phyloP scores from a whole-genome alignment of 768 basidiomycete species.

The Lanmaoa rubissima region DNA sequence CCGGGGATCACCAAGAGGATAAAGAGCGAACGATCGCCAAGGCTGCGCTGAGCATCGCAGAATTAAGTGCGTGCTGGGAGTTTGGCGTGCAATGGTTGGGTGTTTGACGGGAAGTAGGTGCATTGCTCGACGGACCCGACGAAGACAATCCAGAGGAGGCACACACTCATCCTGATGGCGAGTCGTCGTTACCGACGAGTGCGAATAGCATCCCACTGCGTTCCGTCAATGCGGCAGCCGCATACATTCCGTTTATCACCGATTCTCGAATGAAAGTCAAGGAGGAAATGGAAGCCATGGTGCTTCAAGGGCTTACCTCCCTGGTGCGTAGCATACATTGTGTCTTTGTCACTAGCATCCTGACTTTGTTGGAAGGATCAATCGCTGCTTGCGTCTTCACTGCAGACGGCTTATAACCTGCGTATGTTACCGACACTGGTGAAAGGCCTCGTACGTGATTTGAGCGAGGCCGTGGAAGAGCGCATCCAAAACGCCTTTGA shows the following conservation, averaged over 20 bases:
- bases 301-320: slow-evolving; percentile 71
- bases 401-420: slow-evolving; percentile 96
- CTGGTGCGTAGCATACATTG: slow-evolving; percentile 49
- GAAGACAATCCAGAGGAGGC: slow-evolving; percentile 1
- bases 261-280: slow-evolving; percentile 68
- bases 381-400: slow-evolving; percentile 83
- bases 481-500: slow-evolving; percentile 86
- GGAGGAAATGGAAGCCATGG: slow-evolving; percentile 89
- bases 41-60: slow-evolving; percentile 92
- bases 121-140: slow-evolving; percentile 47
- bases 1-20: slow-evolving; percentile 60
- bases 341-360: neutral
- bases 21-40: slow-evolving; percentile 87
- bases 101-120: slow-evolving; percentile 36
- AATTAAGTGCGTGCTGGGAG: slow-evolving; percentile 63
- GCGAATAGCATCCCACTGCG: slow-evolving; percentile 53
- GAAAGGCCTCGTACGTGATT: slow-evolving; percentile 69
- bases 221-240: slow-evolving; percentile 69
- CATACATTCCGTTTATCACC: slow-evolving; percentile 70
- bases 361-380: slow-evolving; percentile 60
- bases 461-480: slow-evolving; percentile 80
- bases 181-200: slow-evolving; percentile 13
- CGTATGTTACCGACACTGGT: slow-evolving; percentile 82
- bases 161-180: slow-evolving; percentile 3
- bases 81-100: neutral